These are phyloP conservation scores for Schizonepeta tenuifolia DNA, from an alignment of 257 asterid species.

Conservation along the genomic window DNA sequence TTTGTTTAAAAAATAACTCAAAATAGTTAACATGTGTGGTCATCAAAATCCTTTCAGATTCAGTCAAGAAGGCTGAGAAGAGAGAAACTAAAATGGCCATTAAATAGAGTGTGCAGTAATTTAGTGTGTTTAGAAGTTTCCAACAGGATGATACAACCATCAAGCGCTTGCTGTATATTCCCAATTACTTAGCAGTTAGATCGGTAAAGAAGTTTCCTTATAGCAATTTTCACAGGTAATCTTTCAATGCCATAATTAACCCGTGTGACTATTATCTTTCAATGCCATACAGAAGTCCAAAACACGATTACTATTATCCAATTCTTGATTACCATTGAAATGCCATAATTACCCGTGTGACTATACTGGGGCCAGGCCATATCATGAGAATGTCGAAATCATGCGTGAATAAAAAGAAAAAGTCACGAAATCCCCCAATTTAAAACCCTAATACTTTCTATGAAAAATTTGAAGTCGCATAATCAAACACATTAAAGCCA, in stretches of 20 bases:
- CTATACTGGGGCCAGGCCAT: neutral
- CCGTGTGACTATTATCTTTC: constrained; percentile 19
- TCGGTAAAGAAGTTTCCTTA: neutral
- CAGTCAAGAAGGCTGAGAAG: constrained; percentile 1
- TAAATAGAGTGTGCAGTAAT: neutral
- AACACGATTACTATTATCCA: constrained; percentile 17
- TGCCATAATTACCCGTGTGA: constrained; percentile 29
- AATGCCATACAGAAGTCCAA: neutral
- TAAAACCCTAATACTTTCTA: constrained; percentile 33
- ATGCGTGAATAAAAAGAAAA: constrained; percentile 4
- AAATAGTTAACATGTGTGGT: neutral
- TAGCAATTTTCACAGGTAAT: neutral
- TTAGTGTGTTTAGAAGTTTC: neutral
- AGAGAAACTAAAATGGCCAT: constrained; percentile 2
- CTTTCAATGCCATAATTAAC: constrained; percentile 23
- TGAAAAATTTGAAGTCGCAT: constrained; percentile 22
- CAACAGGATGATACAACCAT: constrained; percentile 5
- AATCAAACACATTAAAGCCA: constrained; percentile 1
- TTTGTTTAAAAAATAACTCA: neutral
- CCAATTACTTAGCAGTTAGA: neutral
- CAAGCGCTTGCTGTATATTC: neutral
- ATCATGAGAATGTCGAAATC: constrained; percentile 15
- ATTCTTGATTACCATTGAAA: constrained; percentile 7
- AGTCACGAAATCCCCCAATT: constrained; percentile 29
- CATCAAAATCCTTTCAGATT: neutral